A percentile compares a stretch with the other conserved stretches of the same genome.
These are phyloP conservation scores for Spinacia oleracea DNA, from an alignment of 179 eudicot species.

Conservation along the genomic window DNA sequence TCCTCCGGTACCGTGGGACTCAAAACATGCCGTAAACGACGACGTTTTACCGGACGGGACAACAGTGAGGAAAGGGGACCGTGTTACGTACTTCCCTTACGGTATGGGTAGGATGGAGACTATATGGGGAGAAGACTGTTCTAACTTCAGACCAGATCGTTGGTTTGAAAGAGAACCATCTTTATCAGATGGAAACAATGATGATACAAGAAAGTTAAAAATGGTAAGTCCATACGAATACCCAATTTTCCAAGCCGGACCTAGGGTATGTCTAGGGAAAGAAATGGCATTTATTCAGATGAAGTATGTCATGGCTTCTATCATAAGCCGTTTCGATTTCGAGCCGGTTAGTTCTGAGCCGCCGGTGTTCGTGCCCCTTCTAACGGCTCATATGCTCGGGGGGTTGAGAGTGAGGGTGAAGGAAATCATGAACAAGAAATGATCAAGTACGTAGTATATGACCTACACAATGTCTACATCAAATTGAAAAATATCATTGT, in stretches of 20 bases:
- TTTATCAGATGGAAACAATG: conserved; percentile 2
- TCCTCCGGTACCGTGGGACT: conserved; percentile 88
- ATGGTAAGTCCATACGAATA: conserved; percentile 56
- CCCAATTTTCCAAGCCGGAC: conserved; percentile 93
- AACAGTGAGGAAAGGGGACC: conserved; percentile 46
- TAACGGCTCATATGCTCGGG: conserved; percentile 85
- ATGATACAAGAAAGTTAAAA: conserved; percentile 22
- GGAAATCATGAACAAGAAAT: conserved; percentile 11
- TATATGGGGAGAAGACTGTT: conserved; percentile 65
- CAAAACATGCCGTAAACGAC: conserved; percentile 57
- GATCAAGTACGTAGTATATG: no score
- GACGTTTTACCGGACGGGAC: conserved; percentile 80
- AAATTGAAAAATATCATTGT: neutral
- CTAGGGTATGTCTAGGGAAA: conserved; percentile 86
- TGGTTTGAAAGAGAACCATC: conserved; percentile 44
- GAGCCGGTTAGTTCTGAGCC: conserved; percentile 36
- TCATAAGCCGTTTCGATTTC: conserved; percentile 54
- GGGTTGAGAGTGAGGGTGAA: conserved; percentile 61
- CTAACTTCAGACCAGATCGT: conserved; percentile 55
- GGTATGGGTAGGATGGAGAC: conserved; percentile 88
- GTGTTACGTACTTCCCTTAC: conserved; percentile 74
- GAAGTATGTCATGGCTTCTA: conserved; percentile 73
- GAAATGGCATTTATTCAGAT: conserved; percentile 89
- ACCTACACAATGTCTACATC: neutral
- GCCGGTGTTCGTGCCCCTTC: conserved; percentile 62